Base-by-base conservation (phyloP, 176 grass and related monocot genomes). In the Juncus effusus region DNA sequence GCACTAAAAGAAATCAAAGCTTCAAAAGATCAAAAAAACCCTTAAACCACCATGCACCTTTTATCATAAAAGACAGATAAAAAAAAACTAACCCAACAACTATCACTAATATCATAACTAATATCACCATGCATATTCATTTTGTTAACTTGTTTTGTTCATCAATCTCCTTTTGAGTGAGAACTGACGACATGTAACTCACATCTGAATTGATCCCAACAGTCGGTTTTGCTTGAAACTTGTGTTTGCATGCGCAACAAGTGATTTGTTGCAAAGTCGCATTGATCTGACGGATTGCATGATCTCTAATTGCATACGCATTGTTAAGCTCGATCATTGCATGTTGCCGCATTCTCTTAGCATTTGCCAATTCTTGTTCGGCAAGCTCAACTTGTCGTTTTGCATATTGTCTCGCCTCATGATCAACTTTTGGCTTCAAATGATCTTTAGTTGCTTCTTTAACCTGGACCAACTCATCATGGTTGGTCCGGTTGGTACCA, bases 171-270 rank as follows among this genome's bases (percentile, higher is more conserved):
- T 78, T 81, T 57, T 82, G 74, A 38, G 85, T 91, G 58, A 86
- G 70, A 15, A 83, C 75, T 59, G 84, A 91, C 12, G 87, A 96
- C 39, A 88, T 73, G 39, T 90, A 90, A 54, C 87, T 96, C 7
- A 83, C 82, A 7, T 85, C 76, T 10, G 79, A 88, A 70, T 75
- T 86, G 70, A 78, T 81, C 47, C 69, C 74, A 6, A 16, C 35
- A 5, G 73, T 45, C 37, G 66, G 72, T 8, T 74, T 68, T 5
- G 64, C 57, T 5, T 15, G 58, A 79, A 88, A 96, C 74, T 84
- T 81, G 54, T 67, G 80, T 77, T 80, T 84, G 87, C 93, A 96
- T 19, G 62, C 65, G 54, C 80, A 89, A 82, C 93, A 96, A 51
- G 85, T 96, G 77, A 96, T 81, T 71, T 91, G 84, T 51, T 83